phyloP scores from a whole-genome alignment of 2,329 filamentous ascomycete species.

The Microcyclospora tardicrescens region DNA sequence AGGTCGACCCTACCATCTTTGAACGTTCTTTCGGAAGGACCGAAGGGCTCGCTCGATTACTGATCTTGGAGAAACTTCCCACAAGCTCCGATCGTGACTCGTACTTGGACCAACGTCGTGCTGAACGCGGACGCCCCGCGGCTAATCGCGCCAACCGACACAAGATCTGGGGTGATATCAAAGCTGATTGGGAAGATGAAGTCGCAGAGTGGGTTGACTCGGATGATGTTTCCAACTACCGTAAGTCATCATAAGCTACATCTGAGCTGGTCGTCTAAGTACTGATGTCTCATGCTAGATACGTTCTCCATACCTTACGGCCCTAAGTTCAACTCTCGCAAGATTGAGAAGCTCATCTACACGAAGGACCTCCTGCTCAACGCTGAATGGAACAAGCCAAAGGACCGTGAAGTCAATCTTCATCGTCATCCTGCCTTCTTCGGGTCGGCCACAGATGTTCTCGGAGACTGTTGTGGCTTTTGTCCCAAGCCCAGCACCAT shows the following conservation, averaged over 20 bases:
- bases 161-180: slow-evolving; percentile 55
- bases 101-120: slow-evolving; percentile 57
- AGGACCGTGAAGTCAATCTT: slow-evolving; percentile 61
- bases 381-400: slow-evolving; percentile 70
- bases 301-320: slow-evolving; percentile 54
- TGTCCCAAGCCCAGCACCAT: slow-evolving; percentile 58
- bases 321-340: slow-evolving; percentile 41
- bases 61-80: slow-evolving; percentile 69
- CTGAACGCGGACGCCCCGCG: slow-evolving; percentile 57
- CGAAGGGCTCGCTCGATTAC: slow-evolving; percentile 61
- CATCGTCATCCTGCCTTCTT: slow-evolving; percentile 83
- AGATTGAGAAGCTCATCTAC: slow-evolving; percentile 71
- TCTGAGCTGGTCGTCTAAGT: too few species aligned
- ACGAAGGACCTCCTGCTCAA: slow-evolving; percentile 72
- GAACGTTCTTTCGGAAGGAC: slow-evolving; percentile 67
- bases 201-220: slow-evolving; percentile 71
- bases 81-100: slow-evolving; percentile 52
- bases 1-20: slow-evolving; percentile 74
- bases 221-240: slow-evolving; percentile 65
- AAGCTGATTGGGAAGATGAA: slow-evolving; percentile 64
- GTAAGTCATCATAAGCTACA: too few species aligned
- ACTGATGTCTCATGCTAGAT: slow-evolving; percentile 23
- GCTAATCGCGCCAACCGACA: slow-evolving; percentile 33
- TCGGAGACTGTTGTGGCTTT: slow-evolving; percentile 68
- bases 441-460: slow-evolving; percentile 58